A percentile compares a stretch with the other conserved stretches of the same genome.
These are phyloP conservation scores for Fonsecaea nubica DNA, from an alignment of 2,329 filamentous ascomycete genomes.

Conservation along the genomic window DNA sequence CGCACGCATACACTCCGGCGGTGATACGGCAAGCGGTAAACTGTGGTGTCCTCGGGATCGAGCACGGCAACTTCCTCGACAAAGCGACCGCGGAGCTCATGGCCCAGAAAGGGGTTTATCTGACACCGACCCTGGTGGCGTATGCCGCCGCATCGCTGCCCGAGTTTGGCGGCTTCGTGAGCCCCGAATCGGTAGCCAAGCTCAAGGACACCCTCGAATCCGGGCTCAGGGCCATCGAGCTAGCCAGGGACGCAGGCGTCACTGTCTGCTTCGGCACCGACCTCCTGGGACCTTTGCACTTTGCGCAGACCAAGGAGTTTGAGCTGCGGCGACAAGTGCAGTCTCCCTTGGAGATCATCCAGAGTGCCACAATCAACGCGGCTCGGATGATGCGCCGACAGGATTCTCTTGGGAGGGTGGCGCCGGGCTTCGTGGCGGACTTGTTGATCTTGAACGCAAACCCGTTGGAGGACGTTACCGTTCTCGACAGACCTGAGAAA, in stretches of 20 bases:
- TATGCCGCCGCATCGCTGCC: constrained; percentile 45
- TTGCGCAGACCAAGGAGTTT: constrained; percentile 60
- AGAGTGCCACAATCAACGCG: constrained; percentile 60
- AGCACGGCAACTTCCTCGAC: constrained; percentile 59
- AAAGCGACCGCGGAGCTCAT: constrained; percentile 57
- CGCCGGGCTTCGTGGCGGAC: constrained; percentile 60
- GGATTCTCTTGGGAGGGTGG: constrained; percentile 58
- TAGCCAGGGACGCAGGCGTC: constrained; percentile 61
- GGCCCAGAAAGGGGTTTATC: constrained; percentile 56
- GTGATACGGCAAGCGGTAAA: constrained; percentile 63
- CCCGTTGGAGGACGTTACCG: constrained; percentile 62
- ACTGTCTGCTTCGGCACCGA: constrained; percentile 64
- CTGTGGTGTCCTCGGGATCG: constrained; percentile 64
- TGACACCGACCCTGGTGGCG: constrained; percentile 63
- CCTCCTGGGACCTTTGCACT: constrained; percentile 58
- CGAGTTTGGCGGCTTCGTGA: constrained; percentile 52
- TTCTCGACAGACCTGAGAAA: constrained; percentile 58
- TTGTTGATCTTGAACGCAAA: constrained; percentile 60
- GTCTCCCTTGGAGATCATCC: constrained; percentile 53
- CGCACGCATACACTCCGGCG: constrained; percentile 64
- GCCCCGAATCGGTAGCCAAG: constrained; percentile 56
- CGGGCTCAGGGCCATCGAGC: constrained; percentile 56
- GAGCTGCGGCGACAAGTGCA: constrained; percentile 53
- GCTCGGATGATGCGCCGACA: constrained; percentile 58
- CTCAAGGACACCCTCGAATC: constrained; percentile 58